Evolutionary conservation across 2,329 filamentous ascomycete genomes (phyloP).

Genomic region (Exophiala spinifera): DNA sequence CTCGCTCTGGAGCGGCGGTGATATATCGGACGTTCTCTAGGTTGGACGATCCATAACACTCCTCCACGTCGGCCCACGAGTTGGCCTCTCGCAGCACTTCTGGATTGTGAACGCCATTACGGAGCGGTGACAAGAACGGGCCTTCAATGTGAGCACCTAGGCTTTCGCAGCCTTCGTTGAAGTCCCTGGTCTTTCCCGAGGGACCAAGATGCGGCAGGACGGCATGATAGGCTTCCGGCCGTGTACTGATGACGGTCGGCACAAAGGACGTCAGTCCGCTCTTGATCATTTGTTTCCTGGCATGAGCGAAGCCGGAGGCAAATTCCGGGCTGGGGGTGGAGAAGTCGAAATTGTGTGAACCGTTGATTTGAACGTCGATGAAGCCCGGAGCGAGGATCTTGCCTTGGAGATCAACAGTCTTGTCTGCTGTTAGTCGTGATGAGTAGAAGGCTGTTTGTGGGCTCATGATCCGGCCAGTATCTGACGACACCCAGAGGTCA

Average conservation of each 20-base stretch:
- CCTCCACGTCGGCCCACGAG: conserved; percentile 56
- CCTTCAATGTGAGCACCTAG: conserved; percentile 89
- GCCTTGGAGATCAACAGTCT: conserved; percentile 73
- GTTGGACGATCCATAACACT: conserved; percentile 64
- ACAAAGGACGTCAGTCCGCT: conserved; percentile 87
- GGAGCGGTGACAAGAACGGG: conserved; percentile 76
- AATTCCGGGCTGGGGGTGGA: conserved; percentile 68
- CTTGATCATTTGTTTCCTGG: conserved; percentile 68
- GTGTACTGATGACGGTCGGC: conserved; percentile 80
- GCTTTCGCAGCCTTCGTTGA: conserved; percentile 73
- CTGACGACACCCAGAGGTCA: conserved; percentile 85
- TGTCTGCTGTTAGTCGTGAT: conserved; percentile 57
- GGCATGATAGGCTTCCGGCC: conserved; percentile 72
- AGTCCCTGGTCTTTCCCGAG: conserved; percentile 57
- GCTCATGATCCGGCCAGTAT: conserved; percentile 75
- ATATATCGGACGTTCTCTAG: conserved; percentile 69
- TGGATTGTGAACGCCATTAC: conserved; percentile 81
- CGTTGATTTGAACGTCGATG: conserved; percentile 90
- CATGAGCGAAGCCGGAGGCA: conserved; percentile 64
- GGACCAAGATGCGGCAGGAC: conserved; percentile 74
- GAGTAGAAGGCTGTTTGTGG: conserved; percentile 59
- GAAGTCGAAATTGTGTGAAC: conserved; percentile 90
- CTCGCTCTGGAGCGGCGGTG: conserved; percentile 80
- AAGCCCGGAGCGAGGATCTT: conserved; percentile 82
- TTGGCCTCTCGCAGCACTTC: conserved; percentile 64